Conservation (phyloP, 2,329 filamentous ascomycete genomes). For the Ophiostoma sp. region DNA sequence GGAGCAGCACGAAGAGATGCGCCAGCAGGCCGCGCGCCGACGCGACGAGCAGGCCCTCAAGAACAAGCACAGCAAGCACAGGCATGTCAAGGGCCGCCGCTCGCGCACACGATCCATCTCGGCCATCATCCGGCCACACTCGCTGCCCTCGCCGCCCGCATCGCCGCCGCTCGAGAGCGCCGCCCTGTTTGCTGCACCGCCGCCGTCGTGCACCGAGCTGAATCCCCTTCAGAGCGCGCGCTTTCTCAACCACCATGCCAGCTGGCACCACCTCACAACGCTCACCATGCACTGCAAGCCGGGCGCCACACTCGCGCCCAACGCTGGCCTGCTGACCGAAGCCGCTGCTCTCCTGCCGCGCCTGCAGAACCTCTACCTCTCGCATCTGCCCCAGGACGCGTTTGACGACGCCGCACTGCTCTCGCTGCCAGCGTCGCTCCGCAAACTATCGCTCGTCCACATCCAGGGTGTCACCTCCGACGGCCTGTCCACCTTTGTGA, state of each 20-base stretch:
- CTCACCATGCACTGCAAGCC: constrained; percentile 55
- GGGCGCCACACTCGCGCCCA: constrained; percentile 49
- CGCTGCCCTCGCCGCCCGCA: constrained; percentile 17
- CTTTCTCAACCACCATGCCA: constrained; percentile 42
- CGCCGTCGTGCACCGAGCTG: constrained; percentile 26
- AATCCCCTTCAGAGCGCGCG: constrained; percentile 35
- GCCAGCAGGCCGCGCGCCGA: not conserved
- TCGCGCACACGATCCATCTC: constrained; percentile 20
- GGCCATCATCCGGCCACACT: constrained; percentile 14
- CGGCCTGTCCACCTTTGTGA: constrained; percentile 54
- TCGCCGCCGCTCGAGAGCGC: not conserved
- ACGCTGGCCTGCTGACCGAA: constrained; percentile 44
- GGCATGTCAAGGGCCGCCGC: not conserved
- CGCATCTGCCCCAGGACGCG: constrained; percentile 48
- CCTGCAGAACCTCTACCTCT: constrained; percentile 55
- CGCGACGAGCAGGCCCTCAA: not conserved
- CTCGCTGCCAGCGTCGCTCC: constrained; percentile 46
- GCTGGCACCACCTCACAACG: constrained; percentile 52
- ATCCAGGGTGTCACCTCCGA: constrained; percentile 51
- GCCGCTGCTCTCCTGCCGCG: constrained; percentile 45
- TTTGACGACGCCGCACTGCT: constrained; percentile 54
- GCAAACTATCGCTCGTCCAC: constrained; percentile 50
- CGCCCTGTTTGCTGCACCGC: too few relatives aligned
- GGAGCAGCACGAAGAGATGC: constrained; percentile 21
- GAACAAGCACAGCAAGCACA: not conserved